phyloP scores from a whole-genome alignment of 331 rosid species.

The Rosa hybrid region DNA sequence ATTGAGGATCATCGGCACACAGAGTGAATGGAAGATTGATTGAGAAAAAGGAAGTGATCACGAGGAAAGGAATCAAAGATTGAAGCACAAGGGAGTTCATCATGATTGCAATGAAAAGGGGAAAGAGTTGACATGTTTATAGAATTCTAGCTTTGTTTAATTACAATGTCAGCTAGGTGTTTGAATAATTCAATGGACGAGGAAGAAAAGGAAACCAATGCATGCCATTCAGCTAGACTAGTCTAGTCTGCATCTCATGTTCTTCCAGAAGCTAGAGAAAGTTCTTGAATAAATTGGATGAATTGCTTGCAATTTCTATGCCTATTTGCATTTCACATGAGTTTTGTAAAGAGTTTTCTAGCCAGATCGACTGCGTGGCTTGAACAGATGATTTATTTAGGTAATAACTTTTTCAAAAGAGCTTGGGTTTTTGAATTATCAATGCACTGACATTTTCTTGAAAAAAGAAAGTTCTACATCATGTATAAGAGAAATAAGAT shows the following conservation, averaged over 20 bases:
- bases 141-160: neutral
- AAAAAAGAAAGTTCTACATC: no score
- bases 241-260: neutral
- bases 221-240: neutral
- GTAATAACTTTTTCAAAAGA: no score
- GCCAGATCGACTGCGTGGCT: no score
- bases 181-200: neutral
- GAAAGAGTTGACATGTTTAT: neutral
- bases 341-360: no score
- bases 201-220: neutral
- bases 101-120: neutral
- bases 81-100: neutral
- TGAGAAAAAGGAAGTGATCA: neutral
- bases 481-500: no score
- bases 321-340: no score
- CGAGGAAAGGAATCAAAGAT: neutral
- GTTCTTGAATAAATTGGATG: no score
- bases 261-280: neutral
- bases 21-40: neutral
- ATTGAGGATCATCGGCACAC: neutral
- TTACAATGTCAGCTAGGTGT: neutral
- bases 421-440: no score
- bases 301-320: no score
- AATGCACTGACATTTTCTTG: no score
- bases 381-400: no score